Conservation (phyloP, 2,329 filamentous ascomycete genomes). For the Lithohypha guttulata region DNA sequence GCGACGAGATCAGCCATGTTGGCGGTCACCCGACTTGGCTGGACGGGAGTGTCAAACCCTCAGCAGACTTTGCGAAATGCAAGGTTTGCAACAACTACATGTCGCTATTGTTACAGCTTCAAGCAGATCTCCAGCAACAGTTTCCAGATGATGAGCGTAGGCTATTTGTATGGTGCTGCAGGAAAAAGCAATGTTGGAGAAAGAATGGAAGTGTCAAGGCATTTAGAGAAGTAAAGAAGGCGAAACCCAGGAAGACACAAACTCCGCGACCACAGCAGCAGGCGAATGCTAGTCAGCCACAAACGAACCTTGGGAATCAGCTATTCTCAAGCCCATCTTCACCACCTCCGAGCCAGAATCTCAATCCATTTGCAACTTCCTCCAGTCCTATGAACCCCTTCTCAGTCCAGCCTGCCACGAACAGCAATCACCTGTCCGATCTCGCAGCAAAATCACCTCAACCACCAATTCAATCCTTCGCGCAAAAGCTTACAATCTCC, state of each 20-base stretch:
- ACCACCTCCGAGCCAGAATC: conserved; percentile 28
- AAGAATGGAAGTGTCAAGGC: conserved; percentile 73
- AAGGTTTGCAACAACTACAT: conserved; percentile 76
- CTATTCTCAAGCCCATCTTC: conserved; percentile 47
- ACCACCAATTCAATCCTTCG: conserved; percentile 40
- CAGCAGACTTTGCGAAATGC: conserved; percentile 69
- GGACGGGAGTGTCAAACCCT: conserved; percentile 57
- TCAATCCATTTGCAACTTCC: conserved; percentile 46
- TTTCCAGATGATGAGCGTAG: conserved; percentile 82
- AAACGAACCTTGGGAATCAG: conserved; percentile 41
- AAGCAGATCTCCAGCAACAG: conserved; percentile 75
- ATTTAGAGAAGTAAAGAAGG: conserved; percentile 53
- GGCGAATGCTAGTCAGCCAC: conserved; percentile 22
- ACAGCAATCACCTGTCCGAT: conserved; percentile 24
- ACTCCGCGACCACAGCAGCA: conserved; percentile 25
- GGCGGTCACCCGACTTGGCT: conserved; percentile 84
- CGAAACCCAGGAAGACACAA: background rate
- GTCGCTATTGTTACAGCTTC: conserved; percentile 77
- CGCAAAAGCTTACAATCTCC: conserved; percentile 54
- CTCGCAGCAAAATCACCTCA: conserved; percentile 36
- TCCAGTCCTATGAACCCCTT: conserved; percentile 44
- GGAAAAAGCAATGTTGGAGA: conserved; percentile 64
- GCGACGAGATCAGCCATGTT: conserved; percentile 77
- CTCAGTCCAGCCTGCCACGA: conserved; percentile 33
- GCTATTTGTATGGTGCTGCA: conserved; percentile 77